A percentile compares a stretch with the other conserved stretches of the same genome.
Evolutionary conservation across 176 grass and related monocot species (phyloP).

Genomic region (Rhynchospora tenuis): DNA sequence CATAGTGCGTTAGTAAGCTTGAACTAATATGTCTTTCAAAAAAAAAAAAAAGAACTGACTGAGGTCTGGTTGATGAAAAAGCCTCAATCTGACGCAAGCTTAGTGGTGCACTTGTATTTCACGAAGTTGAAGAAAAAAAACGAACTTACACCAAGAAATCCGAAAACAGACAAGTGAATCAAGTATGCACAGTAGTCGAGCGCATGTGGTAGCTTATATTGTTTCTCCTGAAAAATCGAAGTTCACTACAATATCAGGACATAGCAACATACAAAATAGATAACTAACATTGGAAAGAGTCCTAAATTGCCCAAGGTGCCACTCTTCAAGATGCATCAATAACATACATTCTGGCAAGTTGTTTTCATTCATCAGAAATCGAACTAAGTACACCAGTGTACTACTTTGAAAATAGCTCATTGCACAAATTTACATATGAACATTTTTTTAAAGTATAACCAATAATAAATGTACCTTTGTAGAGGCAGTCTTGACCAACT

Average conservation of each 20-base stretch:
- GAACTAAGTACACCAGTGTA: not conserved
- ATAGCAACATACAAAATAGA: not conserved
- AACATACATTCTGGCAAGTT: not conserved
- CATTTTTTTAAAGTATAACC: not conserved
- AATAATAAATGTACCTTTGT: constrained; percentile 7
- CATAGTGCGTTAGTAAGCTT: not conserved
- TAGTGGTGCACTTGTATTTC: not conserved
- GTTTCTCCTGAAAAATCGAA: constrained; percentile 37
- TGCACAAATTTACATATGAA: not conserved
- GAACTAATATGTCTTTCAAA: not conserved
- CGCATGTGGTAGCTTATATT: constrained; percentile 42
- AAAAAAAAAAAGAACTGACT: no score
- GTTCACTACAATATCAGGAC: not conserved
- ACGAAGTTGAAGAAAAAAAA: not conserved
- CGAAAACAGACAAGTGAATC: constrained; percentile 70
- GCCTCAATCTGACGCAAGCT: not conserved
- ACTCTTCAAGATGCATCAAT: not conserved
- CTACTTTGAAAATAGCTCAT: not conserved
- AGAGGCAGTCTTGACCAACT: constrained; percentile 1
- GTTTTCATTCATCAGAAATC: not conserved
- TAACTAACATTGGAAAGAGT: not conserved
- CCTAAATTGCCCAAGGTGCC: not conserved
- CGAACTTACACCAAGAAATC: constrained; percentile 76
- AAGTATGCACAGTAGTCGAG: constrained; percentile 74
- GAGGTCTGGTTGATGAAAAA: not conserved